phyloP scores from a whole-genome alignment of 225 moss, liverwort and hornwort species.

The Pleurozium schreberi region DNA sequence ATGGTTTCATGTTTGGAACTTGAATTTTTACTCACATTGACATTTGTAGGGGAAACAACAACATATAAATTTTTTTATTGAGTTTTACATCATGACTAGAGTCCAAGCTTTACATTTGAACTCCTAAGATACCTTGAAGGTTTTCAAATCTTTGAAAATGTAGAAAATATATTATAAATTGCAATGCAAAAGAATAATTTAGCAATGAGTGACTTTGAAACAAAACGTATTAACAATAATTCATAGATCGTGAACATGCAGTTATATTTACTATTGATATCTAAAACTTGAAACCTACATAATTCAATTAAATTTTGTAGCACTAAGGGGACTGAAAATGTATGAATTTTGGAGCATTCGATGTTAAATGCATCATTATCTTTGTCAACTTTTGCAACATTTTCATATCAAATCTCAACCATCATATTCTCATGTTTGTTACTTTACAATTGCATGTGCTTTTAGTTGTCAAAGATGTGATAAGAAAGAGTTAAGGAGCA shows the following conservation, averaged over 20 bases:
- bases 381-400: not conserved
- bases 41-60: not conserved
- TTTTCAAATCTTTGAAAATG: not conserved
- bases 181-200: too few species aligned
- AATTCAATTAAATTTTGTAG: not conserved
- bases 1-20: not conserved
- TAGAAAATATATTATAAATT: not conserved
- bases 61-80: not conserved
- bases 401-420: not conserved
- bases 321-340: fast-evolving
- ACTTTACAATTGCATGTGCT: too few species aligned
- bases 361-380: not conserved
- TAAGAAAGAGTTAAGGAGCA: too few species aligned
- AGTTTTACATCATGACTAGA: not conserved
- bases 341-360: not conserved
- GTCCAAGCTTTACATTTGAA: not conserved
- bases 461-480: too few species aligned
- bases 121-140: too few species aligned
- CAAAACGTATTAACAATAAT: not conserved
- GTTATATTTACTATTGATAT: not conserved
- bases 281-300: not conserved
- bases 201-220: not conserved
- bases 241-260: not conserved
- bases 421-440: too few species aligned
- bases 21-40: not conserved